Base-by-base conservation (phyloP, 306 rosid species). In the Fagus sylvatica region DNA sequence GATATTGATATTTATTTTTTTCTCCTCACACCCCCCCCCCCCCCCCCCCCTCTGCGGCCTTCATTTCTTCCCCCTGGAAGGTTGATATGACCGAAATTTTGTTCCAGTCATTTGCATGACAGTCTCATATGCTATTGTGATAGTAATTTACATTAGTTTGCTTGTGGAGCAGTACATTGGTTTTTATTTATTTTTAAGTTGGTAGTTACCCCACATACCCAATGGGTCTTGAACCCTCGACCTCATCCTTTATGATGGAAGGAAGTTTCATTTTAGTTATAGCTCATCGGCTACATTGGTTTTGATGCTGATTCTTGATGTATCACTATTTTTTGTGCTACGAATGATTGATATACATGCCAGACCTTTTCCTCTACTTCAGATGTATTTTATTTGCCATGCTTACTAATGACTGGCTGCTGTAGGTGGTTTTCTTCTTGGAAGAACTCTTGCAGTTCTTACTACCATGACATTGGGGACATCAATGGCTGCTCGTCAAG, bases 401-500 rank as follows among this genome's bases (percentile, higher is more conserved):
- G 19, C 34, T 71, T 71, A 72, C 56, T 55, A 79, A 76, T 61
- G 55, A 49, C 80, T 72, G 79, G 75, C 80, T 83, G 70, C 84
- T 73, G 22, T 86, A 95, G 98, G 99, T 82, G 98, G 96, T 74
- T 93, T 91, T 84, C 89, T 95, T 82, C 83, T 95, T 80, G 99
- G 90, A 79, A 87, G 99, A 87, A 95, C 99, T 81, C 89, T 95
- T 79, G 87, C 99, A 86, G 93, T 90, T 86, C 88, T 93, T 75
- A 53, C 89, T 16, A 95, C 99, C 76, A 78, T 91, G 77, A 93
- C 99, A 76, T 66, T 95, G 85, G 99, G 96, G 60, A 95, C 99
- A 74, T 87, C 97, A 80, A 86, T 95, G 97, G 99, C 96, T 81
- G 96, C 98, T 70, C 94, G 94, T 68, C 93, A 91, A 86, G 99